phyloP scores from a whole-genome alignment of 179 eudicot genomes.

The Silene noctiflora region DNA sequence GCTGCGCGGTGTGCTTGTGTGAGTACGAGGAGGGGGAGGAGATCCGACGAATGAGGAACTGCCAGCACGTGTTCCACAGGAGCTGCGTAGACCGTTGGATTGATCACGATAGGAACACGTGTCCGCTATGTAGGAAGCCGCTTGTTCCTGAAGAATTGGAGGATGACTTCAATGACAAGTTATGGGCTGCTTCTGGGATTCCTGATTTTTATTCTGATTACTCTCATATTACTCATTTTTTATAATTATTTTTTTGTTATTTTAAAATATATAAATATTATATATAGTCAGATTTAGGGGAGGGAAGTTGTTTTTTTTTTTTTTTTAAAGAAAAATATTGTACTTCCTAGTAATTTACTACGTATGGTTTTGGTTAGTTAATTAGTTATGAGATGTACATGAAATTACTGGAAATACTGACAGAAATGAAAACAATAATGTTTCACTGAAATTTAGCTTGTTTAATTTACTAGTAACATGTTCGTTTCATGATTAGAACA shows the following conservation, averaged over 20 bases:
- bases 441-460: not conserved
- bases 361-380: not conserved
- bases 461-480: no score
- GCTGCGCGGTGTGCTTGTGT: constrained; percentile 77
- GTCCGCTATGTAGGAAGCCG: constrained; percentile 83
- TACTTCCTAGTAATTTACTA: not conserved
- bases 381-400: not conserved
- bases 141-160: constrained; percentile 64
- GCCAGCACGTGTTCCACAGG: constrained; percentile 70
- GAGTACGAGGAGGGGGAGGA: constrained; percentile 63
- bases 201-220: constrained; percentile 64
- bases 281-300: not conserved
- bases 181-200: constrained; percentile 73
- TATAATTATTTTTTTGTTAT: not conserved
- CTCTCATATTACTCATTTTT: constrained; percentile 29
- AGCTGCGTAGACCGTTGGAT: constrained; percentile 94
- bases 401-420: not conserved
- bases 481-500: no score
- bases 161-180: constrained; percentile 59
- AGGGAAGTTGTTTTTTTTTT: no score
- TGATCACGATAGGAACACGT: constrained; percentile 79
- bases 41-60: constrained; percentile 69
- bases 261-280: no score
- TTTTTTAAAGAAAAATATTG: no score
- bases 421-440: no score